Evolutionary conservation across 1,139 yeast genomes (phyloP).

Genomic region (Geotrichum candidum): DNA sequence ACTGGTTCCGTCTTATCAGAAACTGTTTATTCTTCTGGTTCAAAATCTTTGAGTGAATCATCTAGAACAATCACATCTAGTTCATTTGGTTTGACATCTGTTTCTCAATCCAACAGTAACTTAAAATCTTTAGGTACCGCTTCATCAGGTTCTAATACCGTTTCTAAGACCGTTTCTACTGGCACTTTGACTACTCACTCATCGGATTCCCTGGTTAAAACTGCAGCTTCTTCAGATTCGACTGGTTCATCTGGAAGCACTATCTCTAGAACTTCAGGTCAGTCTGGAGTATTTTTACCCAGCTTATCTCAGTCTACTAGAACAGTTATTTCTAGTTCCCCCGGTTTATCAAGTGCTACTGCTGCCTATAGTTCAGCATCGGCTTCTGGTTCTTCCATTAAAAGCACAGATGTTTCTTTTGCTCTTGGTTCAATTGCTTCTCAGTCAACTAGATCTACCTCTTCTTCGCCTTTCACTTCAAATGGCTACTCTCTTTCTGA

Average conservation of each 20-base stretch:
- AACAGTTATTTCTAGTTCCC: neutral
- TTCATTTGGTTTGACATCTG: neutral
- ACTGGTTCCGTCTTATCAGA: neutral
- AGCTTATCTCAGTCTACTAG: neutral
- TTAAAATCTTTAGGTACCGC: neutral
- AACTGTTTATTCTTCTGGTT: neutral
- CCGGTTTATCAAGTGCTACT: neutral
- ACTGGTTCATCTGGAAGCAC: neutral
- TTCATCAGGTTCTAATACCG: neutral
- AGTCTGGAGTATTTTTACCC: neutral
- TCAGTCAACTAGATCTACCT: neutral
- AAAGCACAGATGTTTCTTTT: neutral
- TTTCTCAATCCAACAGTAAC: neutral
- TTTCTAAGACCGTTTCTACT: neutral
- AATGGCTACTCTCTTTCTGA: neutral
- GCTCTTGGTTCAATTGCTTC: neutral
- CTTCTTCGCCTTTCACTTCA: neutral
- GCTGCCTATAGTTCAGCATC: neutral
- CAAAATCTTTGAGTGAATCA: neutral
- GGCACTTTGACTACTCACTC: neutral
- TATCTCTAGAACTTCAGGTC: neutral
- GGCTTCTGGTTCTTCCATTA: neutral
- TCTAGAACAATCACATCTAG: neutral
- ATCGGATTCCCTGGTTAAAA: neutral
- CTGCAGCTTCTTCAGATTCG: neutral